Evolutionary conservation across 345 rosid species (phyloP).

Genomic region (Eucalyptus tenuipes): DNA sequence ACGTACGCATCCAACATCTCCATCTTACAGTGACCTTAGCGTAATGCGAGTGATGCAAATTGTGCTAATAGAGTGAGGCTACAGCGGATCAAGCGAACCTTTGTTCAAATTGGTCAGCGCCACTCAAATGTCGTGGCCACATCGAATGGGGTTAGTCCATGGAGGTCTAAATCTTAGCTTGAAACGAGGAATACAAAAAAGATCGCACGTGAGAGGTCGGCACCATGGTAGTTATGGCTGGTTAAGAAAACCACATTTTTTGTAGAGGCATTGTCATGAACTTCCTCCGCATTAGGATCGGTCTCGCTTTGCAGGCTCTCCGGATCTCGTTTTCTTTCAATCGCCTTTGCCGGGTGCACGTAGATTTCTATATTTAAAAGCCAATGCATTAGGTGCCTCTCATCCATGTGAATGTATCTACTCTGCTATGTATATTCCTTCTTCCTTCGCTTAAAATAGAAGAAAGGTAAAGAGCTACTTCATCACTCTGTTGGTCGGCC

Average conservation of each 20-base stretch:
- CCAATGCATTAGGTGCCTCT: neutral
- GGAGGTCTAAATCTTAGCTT: neutral
- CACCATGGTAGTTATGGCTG: neutral
- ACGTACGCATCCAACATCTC: neutral
- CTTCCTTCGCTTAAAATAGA: neutral
- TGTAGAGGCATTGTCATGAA: neutral
- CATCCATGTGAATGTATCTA: neutral
- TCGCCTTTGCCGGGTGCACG: neutral
- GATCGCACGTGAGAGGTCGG: neutral
- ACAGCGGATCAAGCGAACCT: rapidly evolving
- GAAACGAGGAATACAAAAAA: neutral
- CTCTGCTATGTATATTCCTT: neutral
- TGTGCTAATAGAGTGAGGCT: neutral
- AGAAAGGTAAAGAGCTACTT: neutral
- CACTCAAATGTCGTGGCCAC: neutral
- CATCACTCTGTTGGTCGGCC: neutral
- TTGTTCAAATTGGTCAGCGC: neutral
- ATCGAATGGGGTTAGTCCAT: neutral
- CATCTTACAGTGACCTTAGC: neutral
- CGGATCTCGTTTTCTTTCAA: neutral
- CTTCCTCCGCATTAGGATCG: neutral
- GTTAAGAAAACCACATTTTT: neutral
- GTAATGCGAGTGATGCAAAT: neutral
- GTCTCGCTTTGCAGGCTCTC: neutral
- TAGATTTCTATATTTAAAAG: neutral